Conservation (phyloP, 257 asterid genomes). For the Solanum ahanhuiri region DNA sequence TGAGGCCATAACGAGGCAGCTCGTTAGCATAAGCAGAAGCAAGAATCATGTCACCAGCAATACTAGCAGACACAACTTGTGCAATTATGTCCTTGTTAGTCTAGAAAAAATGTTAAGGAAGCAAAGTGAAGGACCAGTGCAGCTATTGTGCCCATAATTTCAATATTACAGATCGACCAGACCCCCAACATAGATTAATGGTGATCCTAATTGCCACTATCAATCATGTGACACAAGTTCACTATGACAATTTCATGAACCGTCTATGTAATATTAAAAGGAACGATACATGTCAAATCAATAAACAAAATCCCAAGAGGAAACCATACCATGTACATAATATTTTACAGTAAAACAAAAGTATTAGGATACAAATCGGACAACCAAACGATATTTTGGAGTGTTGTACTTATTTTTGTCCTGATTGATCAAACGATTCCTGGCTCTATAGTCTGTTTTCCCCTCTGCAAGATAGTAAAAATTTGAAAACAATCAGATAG, state of each 20-base stretch:
- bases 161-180: not conserved
- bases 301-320: not conserved
- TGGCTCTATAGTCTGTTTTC: conserved; percentile 71
- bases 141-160: not conserved
- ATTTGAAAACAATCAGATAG: not conserved
- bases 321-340: not conserved
- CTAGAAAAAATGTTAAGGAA: conserved; percentile 30
- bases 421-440: conserved; percentile 60
- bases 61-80: conserved; percentile 56
- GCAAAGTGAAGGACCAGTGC: not conserved
- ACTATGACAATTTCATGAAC: not conserved
- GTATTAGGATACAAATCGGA: conserved; percentile 55
- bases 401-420: conserved; percentile 73
- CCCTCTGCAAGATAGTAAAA: conserved; percentile 29
- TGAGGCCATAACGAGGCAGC: conserved; percentile 54
- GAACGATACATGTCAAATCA: not conserved
- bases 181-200: not conserved
- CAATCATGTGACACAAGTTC: not conserved
- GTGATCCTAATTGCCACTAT: not conserved
- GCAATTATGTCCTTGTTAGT: conserved; percentile 61
- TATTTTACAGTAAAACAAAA: not conserved
- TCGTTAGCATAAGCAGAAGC: conserved; percentile 62
- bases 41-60: conserved; percentile 55
- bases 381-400: conserved; percentile 61
- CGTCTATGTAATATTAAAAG: not conserved